Evolutionary conservation across 371 early-diverging fungal genomes (phyloP).

Genomic region (Mortierella sp.): DNA sequence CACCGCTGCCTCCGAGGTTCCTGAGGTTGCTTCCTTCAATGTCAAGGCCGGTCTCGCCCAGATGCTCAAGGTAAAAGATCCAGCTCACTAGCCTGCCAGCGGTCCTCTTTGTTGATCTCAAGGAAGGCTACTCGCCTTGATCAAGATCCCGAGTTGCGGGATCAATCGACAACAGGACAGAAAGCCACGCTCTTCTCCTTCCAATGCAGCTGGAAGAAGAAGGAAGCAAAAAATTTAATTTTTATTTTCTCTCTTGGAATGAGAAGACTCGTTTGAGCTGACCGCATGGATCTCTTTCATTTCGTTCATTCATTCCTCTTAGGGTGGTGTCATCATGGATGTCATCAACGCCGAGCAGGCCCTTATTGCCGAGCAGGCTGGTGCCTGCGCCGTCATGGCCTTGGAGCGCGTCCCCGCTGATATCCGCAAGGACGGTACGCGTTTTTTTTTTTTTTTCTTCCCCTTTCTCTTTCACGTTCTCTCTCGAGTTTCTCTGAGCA

Average conservation of each 20-base stretch:
- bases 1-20: conserved; percentile 53
- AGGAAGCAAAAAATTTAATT: neutral
- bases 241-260: neutral
- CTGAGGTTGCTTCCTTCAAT: conserved; percentile 62
- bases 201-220: too few species aligned
- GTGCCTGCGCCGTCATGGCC: conserved; percentile 98
- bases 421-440: conserved; percentile 93
- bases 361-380: conserved; percentile 97
- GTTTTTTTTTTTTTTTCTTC: neutral
- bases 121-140: neutral
- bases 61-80: conserved; percentile 88
- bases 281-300: neutral
- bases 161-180: too few species aligned
- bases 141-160: too few species aligned
- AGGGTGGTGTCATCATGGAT: conserved; percentile 99
- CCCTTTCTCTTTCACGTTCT: neutral
- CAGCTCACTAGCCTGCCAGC: neutral
- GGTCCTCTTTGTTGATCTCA: neutral
- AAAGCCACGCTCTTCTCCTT: too few species aligned
- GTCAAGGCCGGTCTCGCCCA: conserved; percentile 97
- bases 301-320: neutral
- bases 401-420: conserved; percentile 98
- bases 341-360: conserved; percentile 97
- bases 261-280: too few species aligned
- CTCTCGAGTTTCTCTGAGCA: neutral